These are phyloP conservation scores for Strobilomyces confusus DNA, from an alignment of 768 basidiomycete genomes.

Conservation along the genomic window DNA sequence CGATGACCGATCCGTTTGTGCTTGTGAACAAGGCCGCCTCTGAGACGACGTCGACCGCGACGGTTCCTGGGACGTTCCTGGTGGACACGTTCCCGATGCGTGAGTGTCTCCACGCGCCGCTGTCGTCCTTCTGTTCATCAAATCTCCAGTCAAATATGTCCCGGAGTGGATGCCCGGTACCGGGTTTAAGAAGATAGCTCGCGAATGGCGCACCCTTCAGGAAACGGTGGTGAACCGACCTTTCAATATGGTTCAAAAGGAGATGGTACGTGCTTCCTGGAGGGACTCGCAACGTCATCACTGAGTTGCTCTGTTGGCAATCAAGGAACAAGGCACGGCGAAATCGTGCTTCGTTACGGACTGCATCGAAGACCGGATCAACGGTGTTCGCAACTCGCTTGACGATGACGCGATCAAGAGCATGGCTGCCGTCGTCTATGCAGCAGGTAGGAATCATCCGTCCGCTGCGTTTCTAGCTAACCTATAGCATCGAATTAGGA, in stretches of 20 bases:
- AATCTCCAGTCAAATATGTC: neutral
- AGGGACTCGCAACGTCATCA: neutral
- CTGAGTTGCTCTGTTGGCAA: neutral
- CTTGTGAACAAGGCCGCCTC: conserved; percentile 7
- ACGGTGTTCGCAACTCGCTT: neutral
- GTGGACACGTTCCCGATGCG: conserved; percentile 3
- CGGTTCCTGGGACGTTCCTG: conserved; percentile 4
- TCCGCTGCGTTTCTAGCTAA: neutral
- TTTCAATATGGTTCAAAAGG: conserved; percentile 1
- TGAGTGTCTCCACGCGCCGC: neutral
- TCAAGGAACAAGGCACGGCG: neutral
- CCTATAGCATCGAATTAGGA: neutral
- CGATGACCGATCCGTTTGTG: conserved; percentile 3
- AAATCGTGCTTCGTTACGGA: conserved; percentile 5
- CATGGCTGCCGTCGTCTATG: conserved; percentile 5
- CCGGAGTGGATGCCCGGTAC: conserved; percentile 3
- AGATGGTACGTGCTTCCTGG: neutral
- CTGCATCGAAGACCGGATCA: conserved; percentile 2
- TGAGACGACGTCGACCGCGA: conserved; percentile 1
- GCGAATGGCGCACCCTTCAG: conserved; percentile 5
- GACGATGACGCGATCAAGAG: conserved; percentile 1
- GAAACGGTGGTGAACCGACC: conserved; percentile 2
- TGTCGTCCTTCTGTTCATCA: neutral
- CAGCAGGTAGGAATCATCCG: neutral
- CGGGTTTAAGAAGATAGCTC: conserved; percentile 2